Evolutionary conservation across 345 rosid genomes (phyloP), one percentile per base, ranked within the genome.

Genomic region (Bruguiera sexangula): DNA sequence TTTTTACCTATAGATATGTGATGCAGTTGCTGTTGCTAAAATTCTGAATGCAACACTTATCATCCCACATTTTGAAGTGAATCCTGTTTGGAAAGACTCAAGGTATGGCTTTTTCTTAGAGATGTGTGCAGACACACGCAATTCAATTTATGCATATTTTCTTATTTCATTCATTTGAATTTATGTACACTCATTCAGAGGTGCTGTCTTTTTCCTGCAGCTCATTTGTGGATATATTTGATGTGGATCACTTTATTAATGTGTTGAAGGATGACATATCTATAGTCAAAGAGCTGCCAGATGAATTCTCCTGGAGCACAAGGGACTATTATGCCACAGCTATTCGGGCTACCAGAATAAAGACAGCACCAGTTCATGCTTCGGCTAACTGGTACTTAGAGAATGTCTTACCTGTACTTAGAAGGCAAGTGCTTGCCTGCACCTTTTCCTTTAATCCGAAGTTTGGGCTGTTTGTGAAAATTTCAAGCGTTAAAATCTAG

Each of bases 291-390:
- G 96, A 90, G 81, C 80, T 86, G n/a, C 96, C 99, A 54, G 72
- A 73, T 19, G 79, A 86, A 65, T 88, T 79, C 65, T 77, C 87
- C 8, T 95, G 98, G 98, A 90, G 98, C 85, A 85, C 99, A 3
- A 83, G 99, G 76, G 97, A 92, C 73, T 92, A 95, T 77, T 95
- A 95, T 65, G 89, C 96, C 34, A 88, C 93, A 22, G 98, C 95
- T 73, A 95, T 90, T 73, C 89, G 99, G 73, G 87, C 84, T 69
- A 92, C 99, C 46, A 81, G 98, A 85, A 82, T 95, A 53, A 95
- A 95, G 84, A 87, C 85, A 19, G 98, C 98, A 18, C 99, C 98
- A 48, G 79, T 84, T 65, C 98, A 95, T 37, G 96, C 99, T 69
- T 84, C 99, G 6, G 87, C 91, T 60, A 79, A 87, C 76, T 95